These are phyloP conservation scores for Penicillium sp. DNA, from an alignment of 2,329 filamentous ascomycete species.

Conservation along the genomic window DNA sequence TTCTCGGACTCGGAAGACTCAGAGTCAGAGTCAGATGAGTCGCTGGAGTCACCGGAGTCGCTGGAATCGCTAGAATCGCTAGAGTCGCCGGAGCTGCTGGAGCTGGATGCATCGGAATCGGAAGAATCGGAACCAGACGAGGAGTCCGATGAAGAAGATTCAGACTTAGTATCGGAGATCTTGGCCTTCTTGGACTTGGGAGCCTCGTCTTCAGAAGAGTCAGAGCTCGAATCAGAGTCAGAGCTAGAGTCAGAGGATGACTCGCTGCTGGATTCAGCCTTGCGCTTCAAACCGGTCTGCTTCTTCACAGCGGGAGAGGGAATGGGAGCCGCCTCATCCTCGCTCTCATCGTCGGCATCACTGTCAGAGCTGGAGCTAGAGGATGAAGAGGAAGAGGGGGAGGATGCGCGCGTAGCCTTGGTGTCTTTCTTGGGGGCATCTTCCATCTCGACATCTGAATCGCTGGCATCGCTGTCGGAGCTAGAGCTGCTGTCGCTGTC, in stretches of 20 bases:
- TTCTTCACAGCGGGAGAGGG: constrained; percentile 24
- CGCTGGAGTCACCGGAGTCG: constrained; percentile 17
- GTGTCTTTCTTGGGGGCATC: constrained; percentile 34
- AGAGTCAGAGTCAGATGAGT: constrained; percentile 11
- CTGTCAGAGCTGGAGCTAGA: constrained; percentile 44
- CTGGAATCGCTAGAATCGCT: constrained; percentile 1
- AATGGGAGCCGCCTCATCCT: constrained; percentile 47
- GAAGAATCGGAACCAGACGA: constrained; percentile 25
- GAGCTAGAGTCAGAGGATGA: constrained; percentile 42
- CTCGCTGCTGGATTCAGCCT: constrained; percentile 47
- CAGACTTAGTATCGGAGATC: constrained; percentile 32
- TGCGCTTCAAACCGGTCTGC: constrained; percentile 53
- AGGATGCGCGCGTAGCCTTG: constrained; percentile 30
- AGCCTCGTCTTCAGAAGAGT: constrained; percentile 43
- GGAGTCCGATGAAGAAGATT: constrained; percentile 20
- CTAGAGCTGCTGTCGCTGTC: constrained; percentile 21
- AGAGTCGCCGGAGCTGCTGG: constrained; percentile 14
- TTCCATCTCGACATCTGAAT: constrained; percentile 42
- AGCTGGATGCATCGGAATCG: constrained; percentile 29
- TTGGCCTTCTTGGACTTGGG: constrained; percentile 53
- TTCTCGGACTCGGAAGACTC: constrained; percentile 26
- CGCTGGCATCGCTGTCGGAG: constrained; percentile 33
- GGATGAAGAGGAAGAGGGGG: constrained; percentile 30
- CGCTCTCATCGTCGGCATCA: constrained; percentile 49
- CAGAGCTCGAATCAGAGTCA: constrained; percentile 45